Conservation (phyloP, 495 filamentous ascomycete species). For the Mycothermus thermophilus region DNA sequence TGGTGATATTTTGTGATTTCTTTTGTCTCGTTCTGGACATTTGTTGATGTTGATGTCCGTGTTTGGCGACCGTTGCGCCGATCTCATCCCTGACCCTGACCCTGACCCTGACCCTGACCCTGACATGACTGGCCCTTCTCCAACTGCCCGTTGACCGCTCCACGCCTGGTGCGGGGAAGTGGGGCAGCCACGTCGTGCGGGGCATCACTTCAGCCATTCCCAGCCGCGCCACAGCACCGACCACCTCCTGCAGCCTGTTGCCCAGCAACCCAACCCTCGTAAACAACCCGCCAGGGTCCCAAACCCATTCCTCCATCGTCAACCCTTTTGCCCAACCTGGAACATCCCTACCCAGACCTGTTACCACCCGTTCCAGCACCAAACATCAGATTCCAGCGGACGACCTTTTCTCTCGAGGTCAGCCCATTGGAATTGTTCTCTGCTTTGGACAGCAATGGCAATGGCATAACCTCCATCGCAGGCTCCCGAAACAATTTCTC, state of each 20-base stretch:
- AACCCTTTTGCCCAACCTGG: not conserved
- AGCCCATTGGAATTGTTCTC: conserved; percentile 1
- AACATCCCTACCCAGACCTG: conserved; percentile 1
- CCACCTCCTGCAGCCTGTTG: not conserved
- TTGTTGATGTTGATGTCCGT: no score
- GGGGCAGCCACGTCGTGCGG: not conserved
- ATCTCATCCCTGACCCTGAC: no score
- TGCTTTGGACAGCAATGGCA: conserved; percentile 9
- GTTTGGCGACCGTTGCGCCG: no score
- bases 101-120: no score
- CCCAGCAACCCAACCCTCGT: conserved; percentile 3
- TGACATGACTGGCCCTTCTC: not conserved
- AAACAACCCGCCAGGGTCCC: not conserved
- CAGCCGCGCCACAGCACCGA: no score
- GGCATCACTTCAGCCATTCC: no score
- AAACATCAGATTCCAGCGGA: not conserved
- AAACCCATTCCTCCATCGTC: no score
- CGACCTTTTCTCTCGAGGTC: not conserved
- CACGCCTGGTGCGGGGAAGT: conserved; percentile 3
- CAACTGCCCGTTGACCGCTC: conserved; percentile 1
- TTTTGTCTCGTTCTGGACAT: no score
- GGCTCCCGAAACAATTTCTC: conserved; percentile 1
- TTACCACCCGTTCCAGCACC: not conserved
- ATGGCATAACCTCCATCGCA: conserved; percentile 5
- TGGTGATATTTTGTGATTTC: no score